Base-by-base conservation (phyloP, 108 stramenopile genomes). In the Pinguiococcus pyrenoidosus region DNA sequence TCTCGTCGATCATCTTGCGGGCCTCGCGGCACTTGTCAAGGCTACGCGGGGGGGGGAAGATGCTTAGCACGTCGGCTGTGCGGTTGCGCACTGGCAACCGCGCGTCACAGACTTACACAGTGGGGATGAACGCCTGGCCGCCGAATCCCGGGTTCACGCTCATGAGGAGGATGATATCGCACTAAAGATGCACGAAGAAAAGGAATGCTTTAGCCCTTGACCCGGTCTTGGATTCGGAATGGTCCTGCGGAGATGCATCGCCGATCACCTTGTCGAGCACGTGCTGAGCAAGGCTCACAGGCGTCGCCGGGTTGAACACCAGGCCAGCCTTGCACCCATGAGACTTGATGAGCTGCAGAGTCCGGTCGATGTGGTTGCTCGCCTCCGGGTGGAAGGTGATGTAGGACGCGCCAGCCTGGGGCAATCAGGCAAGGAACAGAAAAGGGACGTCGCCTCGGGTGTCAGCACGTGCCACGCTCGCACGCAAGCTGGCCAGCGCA, bases 381-480 rank as follows among this genome's bases (percentile, higher is more conserved):
- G 88, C 89, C 67, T 96, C 95, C 21, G 95, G 95, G 74, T 96
- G 95, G 83, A 96, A 96, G 37, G 89, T 92, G 64, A 96, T 93
- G 74, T 89, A 88, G 3, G 89, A 92, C 17, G 95, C 95, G 20
- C 95, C 94, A 32, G 95, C 95, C 49, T 84, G n/a, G n/a, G n/a
- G n/a, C n/a, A n/a, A n/a, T n/a, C n/a, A n/a, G n/a, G n/a, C n/a
- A n/a, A n/a, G n/a, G n/a, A n/a, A n/a, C n/a, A n/a, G n/a, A n/a
- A n/a, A n/a, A n/a, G n/a, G n/a, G n/a, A n/a, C n/a, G n/a, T n/a
- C n/a, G n/a, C n/a, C n/a, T n/a, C n/a, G n/a, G n/a, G n/a, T n/a
- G n/a, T n/a, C n/a, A n/a, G n/a, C n/a, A n/a, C n/a, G n/a, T n/a
- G n/a, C n/a, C n/a, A n/a, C n/a, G n/a, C n/a, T n/a, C n/a, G n/a